Evolutionary conservation across 768 basidiomycete species (phyloP), one percentile per base, ranked within the genome.

Genomic region (Leccinum arenicola): DNA sequence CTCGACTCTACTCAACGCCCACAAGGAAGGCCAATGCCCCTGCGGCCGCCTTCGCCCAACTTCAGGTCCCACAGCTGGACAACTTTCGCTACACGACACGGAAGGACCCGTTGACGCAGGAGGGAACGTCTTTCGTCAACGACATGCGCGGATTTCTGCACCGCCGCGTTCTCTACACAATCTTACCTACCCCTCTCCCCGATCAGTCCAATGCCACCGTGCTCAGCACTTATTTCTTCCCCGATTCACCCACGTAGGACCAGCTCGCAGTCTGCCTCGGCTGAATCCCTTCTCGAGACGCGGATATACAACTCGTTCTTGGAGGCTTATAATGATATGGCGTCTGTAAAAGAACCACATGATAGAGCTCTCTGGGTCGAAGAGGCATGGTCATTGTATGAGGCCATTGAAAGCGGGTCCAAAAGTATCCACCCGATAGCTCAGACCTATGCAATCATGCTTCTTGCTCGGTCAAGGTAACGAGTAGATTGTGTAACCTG

Each of bases 131-230:
- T 25, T 25, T 25, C 25, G 25, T 25, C 58, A 61, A 72, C 7
- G 79, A 83, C 19, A 79, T 87, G 72, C 74, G 78, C 23, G 64
- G 70, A 21, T 88, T 88, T 64, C 74, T 88, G 10, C 72, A 76
- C 21, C 78, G 76, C n/a, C 74, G 73, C 0, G 58, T 74, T 4
- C 72, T 78, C 3, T 82, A 83, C 67, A 86, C 86, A 0, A 71
- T 91, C 21, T 72, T 91, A 0, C 88, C 90, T 0, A 76, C 87
- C 0, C 89, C 89, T 1, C 79, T 86, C 6, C 88, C 89, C 0
- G 70, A 72, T 23, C 80, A 82, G 63, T 68, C 69, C 40, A 54
- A 69, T 1, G 21, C 61, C 0, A 80, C 80, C 4, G 55, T 67
- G 1, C 58, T 73, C 12, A 77, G 82, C 62, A 80, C 81, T 61